Conservation (phyloP, 225 moss, liverwort and hornwort species). For the Antitrichia curtipendula region DNA sequence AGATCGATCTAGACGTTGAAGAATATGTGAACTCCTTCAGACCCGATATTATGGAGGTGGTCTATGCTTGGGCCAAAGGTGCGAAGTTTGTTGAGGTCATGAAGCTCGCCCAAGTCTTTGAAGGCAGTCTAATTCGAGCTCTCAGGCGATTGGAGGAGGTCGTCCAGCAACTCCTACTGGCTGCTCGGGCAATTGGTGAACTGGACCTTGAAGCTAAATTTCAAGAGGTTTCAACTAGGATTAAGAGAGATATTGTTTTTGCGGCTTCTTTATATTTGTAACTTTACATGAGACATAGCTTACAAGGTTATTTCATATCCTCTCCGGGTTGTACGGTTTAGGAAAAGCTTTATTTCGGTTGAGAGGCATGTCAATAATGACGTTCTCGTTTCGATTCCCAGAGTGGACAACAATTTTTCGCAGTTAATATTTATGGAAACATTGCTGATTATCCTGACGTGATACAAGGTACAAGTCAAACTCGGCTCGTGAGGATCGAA, state of each 20-base stretch:
- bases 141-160: constrained; percentile 87
- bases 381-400: neutral
- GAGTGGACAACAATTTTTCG: neutral
- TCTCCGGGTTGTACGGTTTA: neutral
- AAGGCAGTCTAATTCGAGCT: constrained; percentile 89
- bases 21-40: constrained; percentile 79
- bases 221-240: constrained; percentile 59
- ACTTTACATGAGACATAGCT: neutral
- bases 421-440: neutral
- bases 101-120: constrained; percentile 79
- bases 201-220: constrained; percentile 72
- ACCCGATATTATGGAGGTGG: constrained; percentile 84
- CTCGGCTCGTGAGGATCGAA: neutral
- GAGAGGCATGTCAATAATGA: neutral
- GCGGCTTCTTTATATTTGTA: constrained; percentile 87
- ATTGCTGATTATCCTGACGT: neutral
- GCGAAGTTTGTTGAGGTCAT: constrained; percentile 82
- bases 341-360: neutral
- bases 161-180: constrained; percentile 72
- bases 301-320: neutral
- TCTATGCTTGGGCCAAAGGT: constrained; percentile 74
- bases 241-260: constrained; percentile 93
- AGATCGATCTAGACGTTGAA: constrained; percentile 76
- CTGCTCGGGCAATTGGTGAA: constrained; percentile 73
- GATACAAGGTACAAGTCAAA: neutral